Base-by-base conservation (phyloP, 352 stramenopile genomes). In the Phytophthora chlamydospora region DNA sequence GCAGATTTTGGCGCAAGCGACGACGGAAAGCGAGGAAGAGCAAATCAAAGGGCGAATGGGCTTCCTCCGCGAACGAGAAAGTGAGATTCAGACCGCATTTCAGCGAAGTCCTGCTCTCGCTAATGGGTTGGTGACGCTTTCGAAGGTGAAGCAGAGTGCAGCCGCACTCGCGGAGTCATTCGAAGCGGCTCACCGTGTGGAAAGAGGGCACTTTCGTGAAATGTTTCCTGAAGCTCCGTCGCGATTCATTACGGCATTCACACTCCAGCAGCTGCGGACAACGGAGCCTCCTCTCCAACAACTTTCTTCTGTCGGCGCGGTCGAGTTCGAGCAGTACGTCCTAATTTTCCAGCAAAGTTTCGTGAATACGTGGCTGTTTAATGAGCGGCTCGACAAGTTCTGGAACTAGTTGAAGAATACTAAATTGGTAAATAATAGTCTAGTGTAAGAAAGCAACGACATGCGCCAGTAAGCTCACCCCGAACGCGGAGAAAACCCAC, bases 281-380 rank as follows among this genome's bases (percentile, higher is more conserved):
- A 2, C 38, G 9, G 46, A 52, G 11, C 46, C 46, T 27, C 38
- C 40, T 16, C 14, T 29, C 9, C 27, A 59, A 6, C 44, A 45
- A 36, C 13, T 61, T 3, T 21, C 49, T 21, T 44, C 17, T 17
- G 45, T 41, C 21, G 55, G 61, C 7, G 51, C 62, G 21, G 24
- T 75, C 7, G 61, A 77, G 27, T 33, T 46, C 4, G 55, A 54
- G 6, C 42, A 63, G n/a, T 77, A 68, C 32, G 38, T 27, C 1
- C 57, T 39, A 6, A 52, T 77, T 13, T 70, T 65, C 8, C 57
- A 60, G 8, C 63, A 70, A 5, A 66, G 60, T 14, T 72, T 70
- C 21, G 14, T 72, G 36, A 73, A 77, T 39, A 45, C 51, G 5
- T 71, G 60, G 66, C 35, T 77, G 1, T 61, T 77, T n/a, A 61